Base-by-base conservation (phyloP, 1,284 basidiomycete genomes). In the Wallemia ichthyophaga region DNA sequence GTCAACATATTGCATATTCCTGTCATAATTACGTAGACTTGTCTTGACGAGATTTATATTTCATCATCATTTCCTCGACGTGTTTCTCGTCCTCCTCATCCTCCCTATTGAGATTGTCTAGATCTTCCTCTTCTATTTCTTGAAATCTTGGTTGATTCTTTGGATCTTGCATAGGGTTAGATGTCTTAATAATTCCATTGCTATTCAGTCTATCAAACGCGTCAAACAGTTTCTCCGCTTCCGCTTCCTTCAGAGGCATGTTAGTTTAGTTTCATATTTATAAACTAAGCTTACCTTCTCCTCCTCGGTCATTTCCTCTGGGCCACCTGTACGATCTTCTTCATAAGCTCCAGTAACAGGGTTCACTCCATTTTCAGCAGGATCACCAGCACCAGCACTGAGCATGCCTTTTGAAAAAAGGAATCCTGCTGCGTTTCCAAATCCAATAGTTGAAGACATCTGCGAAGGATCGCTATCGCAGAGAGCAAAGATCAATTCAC, bases 391-490 rank as follows among this genome's bases (percentile, higher is more conserved):
- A 0, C 63, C 63, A 17, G 66, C 65, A 58, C 73, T 77, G 64
- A 83, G 74, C 62, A 92, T 75, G 15, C 86, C 86, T 66, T 86
- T 87, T 65, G 84, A 79, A 72, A 87, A 89, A 26, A 95, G 74
- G 72, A 85, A 83, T 1, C 89, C 89, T 0, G 87, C 85, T 27
- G 88, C 85, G 65, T 88, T 88, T 24, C 89, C 89, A 64, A 94
- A 92, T 1, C 88, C 88, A 57, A 91, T 77, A 59, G 83, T 78
- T 2, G 78, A 74, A 5, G 79, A 78, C 7, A 92, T 72, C 0
- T 72, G 75, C 17, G 75, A 73, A 23, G 81, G 84, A 69, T 91
- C 79, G 1, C 76, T 80, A 62, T 83, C 81, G 64, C 82, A 85
- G 62, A 86, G 72, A 0, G 80, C 78, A 69, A 76, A 94, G 48